Percentiles rank a stretch among this genome's conserved stretches.
Evolutionary conservation across 495 filamentous ascomycete species (phyloP).

Genomic region (Lophiotrema nucula): DNA sequence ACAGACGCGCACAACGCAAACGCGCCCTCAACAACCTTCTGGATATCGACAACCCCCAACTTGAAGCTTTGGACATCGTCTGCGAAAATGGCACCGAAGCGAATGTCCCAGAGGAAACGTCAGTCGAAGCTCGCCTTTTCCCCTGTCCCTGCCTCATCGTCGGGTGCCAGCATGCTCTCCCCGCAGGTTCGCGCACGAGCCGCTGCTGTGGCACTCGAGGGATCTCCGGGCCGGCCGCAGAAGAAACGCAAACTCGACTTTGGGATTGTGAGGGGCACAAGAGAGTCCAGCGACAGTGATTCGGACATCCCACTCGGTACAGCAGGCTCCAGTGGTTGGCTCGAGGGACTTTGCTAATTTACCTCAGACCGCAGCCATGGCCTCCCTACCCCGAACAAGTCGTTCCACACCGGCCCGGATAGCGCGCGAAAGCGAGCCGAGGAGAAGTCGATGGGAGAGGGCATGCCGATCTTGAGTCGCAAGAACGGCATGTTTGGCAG

Average conservation of each 20-base stretch:
- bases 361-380: background rate
- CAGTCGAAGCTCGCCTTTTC: slow-evolving; percentile 42
- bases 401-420: slow-evolving; percentile 6
- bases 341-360: background rate
- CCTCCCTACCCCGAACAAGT: slow-evolving; percentile 13
- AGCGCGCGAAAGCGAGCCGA: slow-evolving; percentile 12
- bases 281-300: slow-evolving; percentile 27
- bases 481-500: slow-evolving; percentile 5
- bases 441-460: slow-evolving; percentile 4
- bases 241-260: slow-evolving; percentile 34
- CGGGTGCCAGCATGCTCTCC: slow-evolving; percentile 25
- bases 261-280: background rate
- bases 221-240: slow-evolving; percentile 18
- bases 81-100: no score
- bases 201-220: slow-evolving; percentile 33
- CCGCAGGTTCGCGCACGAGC: slow-evolving; percentile 33
- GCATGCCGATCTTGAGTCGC: slow-evolving; percentile 5
- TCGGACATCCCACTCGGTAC: background rate
- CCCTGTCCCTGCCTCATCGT: slow-evolving; percentile 38
- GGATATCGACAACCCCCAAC: no score
- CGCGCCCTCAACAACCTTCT: no score
- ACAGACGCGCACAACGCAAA: no score
- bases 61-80: no score
- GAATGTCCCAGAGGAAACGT: slow-evolving; percentile 9
- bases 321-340: background rate